Evolutionary conservation across 805 yeast genomes (phyloP).

Genomic region (Isabelozyma heimii): DNA sequence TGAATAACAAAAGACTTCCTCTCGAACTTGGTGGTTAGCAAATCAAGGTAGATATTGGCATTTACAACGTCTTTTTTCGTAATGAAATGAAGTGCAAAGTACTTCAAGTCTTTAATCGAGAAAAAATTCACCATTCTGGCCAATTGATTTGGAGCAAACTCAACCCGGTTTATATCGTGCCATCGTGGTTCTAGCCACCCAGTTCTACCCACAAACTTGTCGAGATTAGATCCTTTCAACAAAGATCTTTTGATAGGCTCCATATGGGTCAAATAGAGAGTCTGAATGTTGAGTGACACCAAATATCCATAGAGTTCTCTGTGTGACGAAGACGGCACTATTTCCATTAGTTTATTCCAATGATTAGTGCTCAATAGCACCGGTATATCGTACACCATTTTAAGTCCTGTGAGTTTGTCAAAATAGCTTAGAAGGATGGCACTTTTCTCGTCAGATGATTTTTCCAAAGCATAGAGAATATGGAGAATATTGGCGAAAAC

Average conservation of each 20-base stretch:
- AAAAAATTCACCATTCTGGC: conserved; percentile 31
- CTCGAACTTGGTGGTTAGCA: conserved; percentile 39
- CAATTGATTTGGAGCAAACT: conserved; percentile 13
- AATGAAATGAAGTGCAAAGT: conserved; percentile 20
- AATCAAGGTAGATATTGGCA: conserved; percentile 31
- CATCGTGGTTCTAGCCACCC: conserved; percentile 35
- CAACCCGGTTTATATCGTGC: conserved; percentile 27
- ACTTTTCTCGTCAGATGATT: conserved; percentile 10
- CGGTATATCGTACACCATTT: conserved; percentile 18
- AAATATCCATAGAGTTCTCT: conserved; percentile 26
- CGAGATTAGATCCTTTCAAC: conserved; percentile 26
- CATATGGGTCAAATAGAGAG: conserved; percentile 12
- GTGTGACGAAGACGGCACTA: conserved; percentile 13
- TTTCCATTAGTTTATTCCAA: conserved; percentile 14
- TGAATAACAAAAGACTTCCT: conserved; percentile 9
- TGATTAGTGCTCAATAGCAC: conserved; percentile 13
- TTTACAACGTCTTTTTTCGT: conserved; percentile 25
- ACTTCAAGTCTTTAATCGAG: conserved; percentile 22
- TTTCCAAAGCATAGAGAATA: conserved; percentile 9
- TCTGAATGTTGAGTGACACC: conserved; percentile 30
- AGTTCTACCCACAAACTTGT: conserved; percentile 31
- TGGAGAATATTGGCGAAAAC: conserved; percentile 15
- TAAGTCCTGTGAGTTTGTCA: conserved; percentile 19
- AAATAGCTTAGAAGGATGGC: conserved; percentile 24
- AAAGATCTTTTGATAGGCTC: conserved; percentile 19